These are phyloP conservation scores for Didymella segeticola DNA, from an alignment of 2,329 filamentous ascomycete genomes.

Conservation along the genomic window DNA sequence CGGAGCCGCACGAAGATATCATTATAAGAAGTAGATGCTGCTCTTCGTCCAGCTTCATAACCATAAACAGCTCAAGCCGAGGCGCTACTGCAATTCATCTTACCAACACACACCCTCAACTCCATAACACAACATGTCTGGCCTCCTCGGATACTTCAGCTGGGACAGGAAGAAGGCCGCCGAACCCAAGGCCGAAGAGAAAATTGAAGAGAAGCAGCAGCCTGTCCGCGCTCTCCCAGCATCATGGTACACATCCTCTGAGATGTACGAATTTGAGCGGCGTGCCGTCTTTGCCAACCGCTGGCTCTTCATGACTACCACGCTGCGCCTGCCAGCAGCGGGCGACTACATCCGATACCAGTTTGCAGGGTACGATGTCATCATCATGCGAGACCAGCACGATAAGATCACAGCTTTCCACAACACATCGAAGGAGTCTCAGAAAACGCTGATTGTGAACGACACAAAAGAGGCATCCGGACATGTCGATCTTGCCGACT, in stretches of 20 bases:
- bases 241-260: slow-evolving; percentile 54
- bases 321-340: slow-evolving; percentile 27
- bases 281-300: slow-evolving; percentile 53
- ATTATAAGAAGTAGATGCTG: not conserved
- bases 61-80: no score
- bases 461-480: slow-evolving; percentile 49
- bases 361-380: slow-evolving; percentile 32
- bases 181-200: slow-evolving; percentile 1
- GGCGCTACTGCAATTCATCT: no score
- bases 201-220: slow-evolving; percentile 7
- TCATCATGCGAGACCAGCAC: slow-evolving; percentile 31
- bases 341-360: slow-evolving; percentile 32
- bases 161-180: slow-evolving; percentile 10
- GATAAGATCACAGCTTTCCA: slow-evolving; percentile 38
- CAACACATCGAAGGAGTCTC: slow-evolving; percentile 50
- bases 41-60: not conserved
- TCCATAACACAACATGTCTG: slow-evolving; percentile 7
- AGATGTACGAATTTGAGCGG: slow-evolving; percentile 56
- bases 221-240: slow-evolving; percentile 49
- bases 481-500: slow-evolving; percentile 42
- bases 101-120: not conserved
- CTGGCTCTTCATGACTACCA: slow-evolving; percentile 49
- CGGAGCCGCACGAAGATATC: not conserved
- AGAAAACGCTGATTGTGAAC: slow-evolving; percentile 37
- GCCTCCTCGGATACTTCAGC: slow-evolving; percentile 16